phyloP scores from a whole-genome alignment of 352 stramenopile species.

The Phytophthora chlamydospora region DNA sequence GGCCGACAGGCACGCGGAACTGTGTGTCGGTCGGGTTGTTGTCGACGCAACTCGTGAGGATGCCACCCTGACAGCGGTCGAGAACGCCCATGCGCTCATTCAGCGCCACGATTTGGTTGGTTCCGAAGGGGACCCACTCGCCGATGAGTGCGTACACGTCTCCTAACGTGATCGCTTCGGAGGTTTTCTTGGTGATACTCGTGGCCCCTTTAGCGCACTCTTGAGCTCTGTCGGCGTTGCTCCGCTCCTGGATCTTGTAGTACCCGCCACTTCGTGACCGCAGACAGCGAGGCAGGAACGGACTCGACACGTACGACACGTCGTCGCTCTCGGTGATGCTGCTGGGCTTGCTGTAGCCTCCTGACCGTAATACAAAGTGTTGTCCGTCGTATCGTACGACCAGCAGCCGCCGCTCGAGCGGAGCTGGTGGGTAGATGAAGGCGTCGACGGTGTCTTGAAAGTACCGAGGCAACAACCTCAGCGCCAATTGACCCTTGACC shows the following conservation, averaged over 20 bases:
- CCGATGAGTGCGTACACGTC: constrained; percentile 96
- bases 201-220: constrained; percentile 84
- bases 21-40: constrained; percentile 77
- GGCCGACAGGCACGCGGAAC: constrained; percentile 89
- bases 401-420: constrained; percentile 53
- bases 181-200: constrained; percentile 92
- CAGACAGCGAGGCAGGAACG: constrained; percentile 96
- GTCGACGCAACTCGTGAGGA: constrained; percentile 95
- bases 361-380: constrained; percentile 76
- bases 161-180: constrained; percentile 94
- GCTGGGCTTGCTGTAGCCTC: constrained; percentile 89
- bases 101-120: constrained; percentile 97
- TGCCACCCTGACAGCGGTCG: constrained; percentile 96
- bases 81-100: constrained; percentile 97
- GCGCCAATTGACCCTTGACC: constrained; percentile 84
- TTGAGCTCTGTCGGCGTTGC: constrained; percentile 91
- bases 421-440: constrained; percentile 62
- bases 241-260: constrained; percentile 84
- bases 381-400: constrained; percentile 69
- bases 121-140: constrained; percentile 98
- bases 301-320: constrained; percentile 97
- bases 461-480: constrained; percentile 80
- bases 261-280: constrained; percentile 81
- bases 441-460: constrained; percentile 75
- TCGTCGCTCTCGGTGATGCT: constrained; percentile 97